phyloP scores from a whole-genome alignment of 2,329 filamentous ascomycete genomes.

The Fusarium verticillioides region DNA sequence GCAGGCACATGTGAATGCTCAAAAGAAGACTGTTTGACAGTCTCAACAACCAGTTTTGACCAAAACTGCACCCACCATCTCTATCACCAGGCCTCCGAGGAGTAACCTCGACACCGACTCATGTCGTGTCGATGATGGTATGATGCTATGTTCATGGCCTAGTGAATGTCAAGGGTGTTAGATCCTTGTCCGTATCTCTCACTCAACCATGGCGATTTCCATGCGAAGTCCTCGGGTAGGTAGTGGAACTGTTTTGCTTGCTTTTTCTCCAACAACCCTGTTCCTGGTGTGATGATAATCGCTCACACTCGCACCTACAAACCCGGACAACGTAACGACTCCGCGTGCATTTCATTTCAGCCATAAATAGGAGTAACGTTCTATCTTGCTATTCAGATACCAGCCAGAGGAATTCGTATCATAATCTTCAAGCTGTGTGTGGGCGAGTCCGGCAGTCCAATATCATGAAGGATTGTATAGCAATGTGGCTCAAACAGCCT shows the following conservation, averaged over 20 bases:
- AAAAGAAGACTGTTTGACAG: neutral
- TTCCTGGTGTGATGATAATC: conserved; percentile 12
- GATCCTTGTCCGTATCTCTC: conserved; percentile 1
- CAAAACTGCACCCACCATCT: neutral
- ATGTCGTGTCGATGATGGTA: neutral
- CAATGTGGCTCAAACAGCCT: neutral
- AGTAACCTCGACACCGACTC: neutral
- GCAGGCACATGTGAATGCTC: neutral
- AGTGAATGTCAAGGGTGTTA: neutral
- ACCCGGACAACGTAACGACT: neutral
- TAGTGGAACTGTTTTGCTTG: conserved; percentile 25
- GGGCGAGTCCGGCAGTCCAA: neutral
- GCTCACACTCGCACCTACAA: conserved; percentile 1
- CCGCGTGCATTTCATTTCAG: neutral
- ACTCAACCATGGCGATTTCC: conserved; percentile 5
- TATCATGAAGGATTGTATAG: neutral
- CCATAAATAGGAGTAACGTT: neutral
- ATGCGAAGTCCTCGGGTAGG: neutral
- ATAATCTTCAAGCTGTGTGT: neutral
- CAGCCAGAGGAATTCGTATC: neutral
- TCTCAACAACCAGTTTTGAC: neutral
- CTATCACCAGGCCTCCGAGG: neutral
- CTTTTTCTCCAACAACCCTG: conserved; percentile 21
- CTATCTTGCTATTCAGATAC: neutral
- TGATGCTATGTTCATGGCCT: neutral